phyloP scores from a whole-genome alignment of 257 asterid genomes.

The Solanum chiquidenum region DNA sequence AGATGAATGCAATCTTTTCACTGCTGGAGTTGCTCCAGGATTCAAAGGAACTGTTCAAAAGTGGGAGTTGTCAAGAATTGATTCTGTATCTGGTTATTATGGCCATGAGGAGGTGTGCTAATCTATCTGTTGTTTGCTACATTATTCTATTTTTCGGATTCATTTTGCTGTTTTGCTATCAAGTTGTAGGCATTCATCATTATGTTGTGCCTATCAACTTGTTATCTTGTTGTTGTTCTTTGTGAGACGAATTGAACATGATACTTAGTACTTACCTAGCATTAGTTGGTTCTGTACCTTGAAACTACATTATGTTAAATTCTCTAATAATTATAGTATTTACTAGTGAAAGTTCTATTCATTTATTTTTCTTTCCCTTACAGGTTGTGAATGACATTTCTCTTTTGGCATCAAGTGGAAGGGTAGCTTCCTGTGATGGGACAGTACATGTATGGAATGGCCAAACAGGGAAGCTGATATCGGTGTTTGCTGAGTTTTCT shows the following conservation, averaged over 20 bases:
- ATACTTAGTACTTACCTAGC: not conserved
- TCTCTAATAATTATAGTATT: not conserved
- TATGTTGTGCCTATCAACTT: not conserved
- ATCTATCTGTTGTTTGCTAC: not conserved
- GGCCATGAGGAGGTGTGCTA: conserved; percentile 93
- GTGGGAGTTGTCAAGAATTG: conserved; percentile 75
- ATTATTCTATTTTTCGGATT: not conserved
- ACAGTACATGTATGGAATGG: conserved; percentile 93
- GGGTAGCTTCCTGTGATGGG: conserved; percentile 99
- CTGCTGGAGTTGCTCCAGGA: conserved; percentile 95
- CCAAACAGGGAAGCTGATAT: conserved; percentile 68
- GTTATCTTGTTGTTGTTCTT: not conserved
- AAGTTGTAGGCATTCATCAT: not conserved
- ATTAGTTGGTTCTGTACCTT: not conserved
- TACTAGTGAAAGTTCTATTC: not conserved
- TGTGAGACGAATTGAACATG: not conserved
- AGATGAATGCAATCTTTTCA: conserved; percentile 73
- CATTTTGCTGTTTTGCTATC: not conserved
- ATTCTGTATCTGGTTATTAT: conserved; percentile 66
- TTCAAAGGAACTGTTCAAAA: conserved; percentile 93
- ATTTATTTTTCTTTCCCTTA: conserved; percentile 5
- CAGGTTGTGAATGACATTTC: conserved; percentile 88
- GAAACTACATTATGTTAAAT: not conserved
- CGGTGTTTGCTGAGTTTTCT: conserved; percentile 61
- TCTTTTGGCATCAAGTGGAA: conserved; percentile 63